These are phyloP conservation scores for Gliomastix tumulicola DNA, from an alignment of 2,329 filamentous ascomycete genomes.

Conservation along the genomic window DNA sequence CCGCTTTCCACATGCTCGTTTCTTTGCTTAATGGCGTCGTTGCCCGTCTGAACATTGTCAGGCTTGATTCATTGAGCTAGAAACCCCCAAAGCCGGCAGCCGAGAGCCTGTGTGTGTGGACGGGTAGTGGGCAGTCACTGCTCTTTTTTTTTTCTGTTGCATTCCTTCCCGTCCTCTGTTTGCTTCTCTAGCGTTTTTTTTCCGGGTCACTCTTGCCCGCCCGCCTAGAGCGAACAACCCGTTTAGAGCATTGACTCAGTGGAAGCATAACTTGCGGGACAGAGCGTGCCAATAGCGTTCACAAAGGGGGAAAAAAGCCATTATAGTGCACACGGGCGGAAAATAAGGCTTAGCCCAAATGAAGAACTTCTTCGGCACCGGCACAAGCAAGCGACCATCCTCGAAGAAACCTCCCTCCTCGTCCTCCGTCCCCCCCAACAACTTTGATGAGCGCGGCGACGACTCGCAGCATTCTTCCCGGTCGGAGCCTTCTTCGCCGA, in stretches of 20 bases:
- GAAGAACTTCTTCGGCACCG: constrained; percentile 42
- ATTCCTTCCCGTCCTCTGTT: neutral
- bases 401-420: constrained; percentile 30
- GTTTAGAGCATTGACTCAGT: constrained; percentile 5
- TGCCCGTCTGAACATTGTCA: too few species aligned
- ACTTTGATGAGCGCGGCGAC: constrained; percentile 26
- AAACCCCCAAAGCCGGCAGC: neutral
- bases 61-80: neutral
- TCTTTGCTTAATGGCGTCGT: too few species aligned
- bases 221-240: constrained; percentile 1
- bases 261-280: constrained; percentile 29
- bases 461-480: constrained; percentile 24
- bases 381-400: constrained; percentile 31
- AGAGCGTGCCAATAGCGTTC: constrained; percentile 14
- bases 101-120: too few species aligned
- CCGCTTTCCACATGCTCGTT: too few species aligned
- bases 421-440: constrained; percentile 14
- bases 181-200: neutral
- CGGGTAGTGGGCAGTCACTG: neutral
- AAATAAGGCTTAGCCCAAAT: constrained; percentile 29
- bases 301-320: too few species aligned
- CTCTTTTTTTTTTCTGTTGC: neutral
- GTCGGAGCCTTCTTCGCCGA: constrained; percentile 25
- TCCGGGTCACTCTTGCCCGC: neutral
- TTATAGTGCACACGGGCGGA: neutral